phyloP scores from a whole-genome alignment of 2,329 filamentous ascomycete species.

The Dothidotthia symphoricarpi region DNA sequence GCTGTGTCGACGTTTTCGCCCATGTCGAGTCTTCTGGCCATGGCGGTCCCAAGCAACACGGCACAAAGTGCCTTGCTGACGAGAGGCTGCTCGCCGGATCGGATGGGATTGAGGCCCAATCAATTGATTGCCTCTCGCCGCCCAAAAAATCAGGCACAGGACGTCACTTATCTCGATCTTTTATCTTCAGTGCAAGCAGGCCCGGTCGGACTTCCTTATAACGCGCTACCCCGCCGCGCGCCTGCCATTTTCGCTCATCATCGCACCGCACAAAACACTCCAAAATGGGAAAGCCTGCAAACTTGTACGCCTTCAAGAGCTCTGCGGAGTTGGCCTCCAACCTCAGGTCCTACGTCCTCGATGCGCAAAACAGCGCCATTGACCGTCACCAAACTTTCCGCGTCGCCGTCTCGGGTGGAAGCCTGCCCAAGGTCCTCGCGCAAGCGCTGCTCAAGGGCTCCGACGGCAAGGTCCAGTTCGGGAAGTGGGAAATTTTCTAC shows the following conservation, averaged over 20 bases:
- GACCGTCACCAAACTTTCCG: conserved; percentile 82
- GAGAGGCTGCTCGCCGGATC: too few relatives aligned
- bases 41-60: too few relatives aligned
- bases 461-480: conserved; percentile 62
- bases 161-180: too few relatives aligned
- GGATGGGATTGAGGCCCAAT: too few relatives aligned
- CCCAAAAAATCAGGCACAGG: too few relatives aligned
- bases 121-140: too few relatives aligned
- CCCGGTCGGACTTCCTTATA: too few relatives aligned
- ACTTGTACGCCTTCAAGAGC: conserved; percentile 77
- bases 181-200: too few relatives aligned
- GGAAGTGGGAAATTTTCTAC: conserved; percentile 97
- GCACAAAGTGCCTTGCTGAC: too few relatives aligned
- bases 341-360: conserved; percentile 78
- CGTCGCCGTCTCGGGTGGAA: conserved; percentile 89
- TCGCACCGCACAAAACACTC: conserved; percentile 6
- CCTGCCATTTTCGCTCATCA: conserved; percentile 1
- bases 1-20: too few relatives aligned
- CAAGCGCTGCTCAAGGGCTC: conserved; percentile 70
- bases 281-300: conserved; percentile 47
- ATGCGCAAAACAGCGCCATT: conserved; percentile 76
- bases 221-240: conserved; percentile 16
- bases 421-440: conserved; percentile 82
- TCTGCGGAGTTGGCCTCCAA: conserved; percentile 68
- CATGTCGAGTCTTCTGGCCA: too few relatives aligned